phyloP scores from a whole-genome alignment of 225 moss, liverwort and hornwort species.

The Physcomitrellopsis africana region DNA sequence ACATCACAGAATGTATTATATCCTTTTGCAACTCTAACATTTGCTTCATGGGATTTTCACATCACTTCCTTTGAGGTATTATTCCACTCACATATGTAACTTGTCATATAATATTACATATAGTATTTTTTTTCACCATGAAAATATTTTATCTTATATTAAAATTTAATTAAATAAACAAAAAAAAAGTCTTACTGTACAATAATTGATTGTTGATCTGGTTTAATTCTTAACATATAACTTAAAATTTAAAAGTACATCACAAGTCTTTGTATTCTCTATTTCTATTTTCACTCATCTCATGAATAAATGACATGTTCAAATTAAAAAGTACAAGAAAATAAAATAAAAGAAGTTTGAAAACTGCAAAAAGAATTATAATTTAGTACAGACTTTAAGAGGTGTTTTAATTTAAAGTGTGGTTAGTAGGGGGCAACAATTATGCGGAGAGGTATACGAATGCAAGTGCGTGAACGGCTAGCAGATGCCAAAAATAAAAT shows the following conservation, averaged over 20 bases:
- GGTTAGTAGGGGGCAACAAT: constrained; percentile 64
- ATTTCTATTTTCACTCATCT: no score
- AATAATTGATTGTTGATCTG: no score
- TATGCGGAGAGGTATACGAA: constrained; percentile 67
- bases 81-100: background rate
- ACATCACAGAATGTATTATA: constrained; percentile 59
- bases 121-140: background rate
- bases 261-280: no score
- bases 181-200: no score
- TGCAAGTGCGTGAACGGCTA: constrained; percentile 76
- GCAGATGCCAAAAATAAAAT: constrained; percentile 54
- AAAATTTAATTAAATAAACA: background rate
- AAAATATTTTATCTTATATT: no score
- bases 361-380: no score
- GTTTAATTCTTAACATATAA: no score
- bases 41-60: constrained; percentile 96
- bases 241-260: no score
- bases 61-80: constrained; percentile 67
- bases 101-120: rapidly evolving
- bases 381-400: no score
- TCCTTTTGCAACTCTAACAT: constrained; percentile 71
- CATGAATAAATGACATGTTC: no score
- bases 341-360: background rate
- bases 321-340: no score
- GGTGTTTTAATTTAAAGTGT: background rate